Evolutionary conservation across 345 rosid genomes (phyloP), one percentile per base, ranked within the genome.

Genomic region (Populus nigra): DNA sequence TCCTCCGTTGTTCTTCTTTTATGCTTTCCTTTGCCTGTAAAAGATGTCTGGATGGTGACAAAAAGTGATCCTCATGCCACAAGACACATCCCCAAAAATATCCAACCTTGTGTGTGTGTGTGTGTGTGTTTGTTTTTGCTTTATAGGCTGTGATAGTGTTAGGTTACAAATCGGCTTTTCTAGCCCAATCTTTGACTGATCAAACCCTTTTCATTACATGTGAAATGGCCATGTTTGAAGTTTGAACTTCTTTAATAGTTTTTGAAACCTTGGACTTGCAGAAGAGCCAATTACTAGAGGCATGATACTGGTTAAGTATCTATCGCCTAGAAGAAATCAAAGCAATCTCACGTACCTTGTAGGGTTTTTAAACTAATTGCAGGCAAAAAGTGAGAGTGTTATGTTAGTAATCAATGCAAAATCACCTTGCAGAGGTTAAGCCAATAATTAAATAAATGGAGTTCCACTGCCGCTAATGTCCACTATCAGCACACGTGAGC

Each of bases 31-130:
- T 35, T 7, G 68, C 45, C 5, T 27, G 73, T 57, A 23, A 78
- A 78, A 66, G 71, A 72, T 74, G 74, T 47, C 20, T 62, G 75
- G 63, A 79, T 74, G 66, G 71, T 17, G 75, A 62, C 82, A 63
- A 75, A 79, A 74, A 49, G 50, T 33, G 75, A 29, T 39, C 65
- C 50, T 71, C 62, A 1, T 59, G 1, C 49, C 31, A 11, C 57
- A 0, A n/a, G 76, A 68, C 43, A 18, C 55, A 67, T 16, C 45
- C 63, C 49, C 35, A n/a, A 11, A 76, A 67, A 69, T 36, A 33
- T 79, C 70, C 36, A 33, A 0, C 36, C 36, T 33, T 33, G 5
- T 33, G 5, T 31, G 33, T 31, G 33, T 31, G 33, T 31, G 33
- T 31, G 33, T 31, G 33, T 31, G 31, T 33, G 0, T 33, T 41